Conservation (phyloP, 768 basidiomycete genomes). For the Mycena indigotica region DNA sequence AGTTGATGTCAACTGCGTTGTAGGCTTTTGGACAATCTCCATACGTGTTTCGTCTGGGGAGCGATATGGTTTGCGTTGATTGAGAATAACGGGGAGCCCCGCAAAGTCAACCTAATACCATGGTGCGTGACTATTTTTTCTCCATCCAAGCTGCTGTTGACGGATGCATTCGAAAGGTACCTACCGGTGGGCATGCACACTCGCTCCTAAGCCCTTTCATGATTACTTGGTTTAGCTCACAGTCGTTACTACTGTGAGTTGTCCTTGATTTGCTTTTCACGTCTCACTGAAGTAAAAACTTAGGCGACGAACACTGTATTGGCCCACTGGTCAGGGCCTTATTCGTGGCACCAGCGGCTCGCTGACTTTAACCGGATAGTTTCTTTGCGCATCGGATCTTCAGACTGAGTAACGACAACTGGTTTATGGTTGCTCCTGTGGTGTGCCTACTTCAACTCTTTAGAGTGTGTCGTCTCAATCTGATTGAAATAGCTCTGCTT, state of each 20-base stretch:
- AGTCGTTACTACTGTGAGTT: slow-evolving; percentile 30
- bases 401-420: slow-evolving; percentile 31
- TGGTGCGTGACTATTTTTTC: slow-evolving; percentile 27
- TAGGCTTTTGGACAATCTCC: slow-evolving; percentile 32
- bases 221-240: slow-evolving; percentile 17
- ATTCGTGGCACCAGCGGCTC: neutral
- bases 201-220: neutral
- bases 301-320: slow-evolving; percentile 43
- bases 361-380: slow-evolving; percentile 19
- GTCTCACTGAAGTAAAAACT: neutral
- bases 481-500: slow-evolving; percentile 17
- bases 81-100: slow-evolving; percentile 27
- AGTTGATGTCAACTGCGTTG: neutral
- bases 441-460: slow-evolving; percentile 7
- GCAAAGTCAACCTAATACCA: slow-evolving; percentile 32
- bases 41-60: slow-evolving; percentile 35
- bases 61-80: slow-evolving; percentile 39
- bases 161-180: neutral
- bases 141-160: too few relatives aligned
- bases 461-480: neutral
- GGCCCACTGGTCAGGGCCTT: slow-evolving; percentile 39
- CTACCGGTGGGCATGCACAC: slow-evolving; percentile 9
- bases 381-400: slow-evolving; percentile 40
- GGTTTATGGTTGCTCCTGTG: slow-evolving; percentile 25
- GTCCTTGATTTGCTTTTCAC: neutral